Base-by-base conservation (phyloP, 805 yeast species). In the Diddensiella transvaalensis region DNA sequence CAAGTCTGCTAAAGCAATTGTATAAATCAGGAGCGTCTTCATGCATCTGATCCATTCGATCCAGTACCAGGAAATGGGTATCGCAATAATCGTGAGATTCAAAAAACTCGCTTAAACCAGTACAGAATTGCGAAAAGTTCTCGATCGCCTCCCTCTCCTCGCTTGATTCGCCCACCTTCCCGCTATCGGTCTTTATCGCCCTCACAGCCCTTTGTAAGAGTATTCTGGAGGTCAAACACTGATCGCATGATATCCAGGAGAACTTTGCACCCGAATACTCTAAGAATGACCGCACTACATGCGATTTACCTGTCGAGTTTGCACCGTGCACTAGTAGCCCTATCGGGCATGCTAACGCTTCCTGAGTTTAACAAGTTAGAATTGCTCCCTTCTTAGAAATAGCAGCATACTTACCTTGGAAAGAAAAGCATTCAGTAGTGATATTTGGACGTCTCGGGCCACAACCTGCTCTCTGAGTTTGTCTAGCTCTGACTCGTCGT, bases 1-100 rank as follows among this genome's bases (percentile, higher is more conserved):
- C 62, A 22, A 76, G 50, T 33, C 73, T 60, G 0, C 71, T 52
- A 49, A 78, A 70, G 3, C 75, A 67, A 26, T 68, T 61, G 45
- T 70, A 65, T 19, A 77, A 55, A 13, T 68, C 75, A 13, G 62
- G 58, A 1, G 71, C 63, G 13, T 66, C 55, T 18, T 75, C 81
- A 48, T 69, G 69, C 37, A 77, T 68, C 46, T 70, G 68, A 57
- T 78, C 83, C 22, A 78, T 66, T 3, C 76, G 60, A 50, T 78
- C 83, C 10, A 78, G 65, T 1, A 78, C 79, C 35, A 78, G 60
- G 2, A 77, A 69, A 52, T 77, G 80, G 15, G 63, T 69, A 6
- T 66, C 64, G 1, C 54, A 35, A 47, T 68, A 72, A 1, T 53
- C 56, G 1, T 69, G 58, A 3, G 60, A 64, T 13, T 52, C 55